phyloP scores from a whole-genome alignment of 176 grass and related monocot species.

The Poa pratensis region DNA sequence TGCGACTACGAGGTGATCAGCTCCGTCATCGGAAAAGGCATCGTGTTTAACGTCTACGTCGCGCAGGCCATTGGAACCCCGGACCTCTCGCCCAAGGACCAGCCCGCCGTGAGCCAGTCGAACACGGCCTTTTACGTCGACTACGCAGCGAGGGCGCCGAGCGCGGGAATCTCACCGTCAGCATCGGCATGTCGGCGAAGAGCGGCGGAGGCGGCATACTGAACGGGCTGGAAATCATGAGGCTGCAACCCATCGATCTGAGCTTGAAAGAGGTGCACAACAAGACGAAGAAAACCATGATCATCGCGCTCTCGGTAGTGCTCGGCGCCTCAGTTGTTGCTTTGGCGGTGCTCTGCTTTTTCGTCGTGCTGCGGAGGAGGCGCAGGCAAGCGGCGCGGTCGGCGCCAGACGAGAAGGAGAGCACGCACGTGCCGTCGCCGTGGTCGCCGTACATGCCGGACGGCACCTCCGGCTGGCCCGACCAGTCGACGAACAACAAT shows the following conservation, averaged over 20 bases:
- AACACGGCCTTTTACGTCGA: constrained; percentile 46
- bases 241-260: constrained; percentile 12
- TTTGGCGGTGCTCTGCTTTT: constrained; percentile 19
- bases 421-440: constrained; percentile 25
- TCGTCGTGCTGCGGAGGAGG: constrained; percentile 29
- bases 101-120: not conserved
- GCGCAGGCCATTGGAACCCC: not conserved
- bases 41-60: constrained; percentile 62
- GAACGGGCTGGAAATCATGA: constrained; percentile 89
- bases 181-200: constrained; percentile 15
- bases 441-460: constrained; percentile 47
- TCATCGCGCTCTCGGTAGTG: constrained; percentile 29
- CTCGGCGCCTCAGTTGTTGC: constrained; percentile 42
- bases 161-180: constrained; percentile 52
- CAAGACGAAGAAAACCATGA: not conserved
- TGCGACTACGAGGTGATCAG: constrained; percentile 57
- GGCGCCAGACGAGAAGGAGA: constrained; percentile 48
- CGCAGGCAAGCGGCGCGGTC: constrained; percentile 13
- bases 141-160: constrained; percentile 35
- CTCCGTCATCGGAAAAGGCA: not conserved
- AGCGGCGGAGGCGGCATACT: constrained; percentile 41
- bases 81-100: no score
- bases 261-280: not conserved
- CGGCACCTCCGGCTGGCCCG: constrained; percentile 19
- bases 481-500: constrained; percentile 58